Evolutionary conservation across 306 rosid genomes (phyloP).

Genomic region (Echinosophora koreensis): DNA sequence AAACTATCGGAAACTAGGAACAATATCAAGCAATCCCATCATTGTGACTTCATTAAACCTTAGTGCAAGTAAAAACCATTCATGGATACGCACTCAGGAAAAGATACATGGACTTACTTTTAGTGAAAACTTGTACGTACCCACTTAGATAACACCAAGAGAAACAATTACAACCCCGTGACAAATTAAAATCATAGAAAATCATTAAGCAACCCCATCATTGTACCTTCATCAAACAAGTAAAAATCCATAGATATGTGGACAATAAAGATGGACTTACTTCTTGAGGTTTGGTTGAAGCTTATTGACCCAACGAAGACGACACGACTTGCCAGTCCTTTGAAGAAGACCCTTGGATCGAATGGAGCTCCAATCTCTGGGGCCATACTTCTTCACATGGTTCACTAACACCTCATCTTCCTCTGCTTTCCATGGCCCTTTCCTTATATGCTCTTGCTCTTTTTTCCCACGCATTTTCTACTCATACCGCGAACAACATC

Average conservation of each 20-base stretch:
- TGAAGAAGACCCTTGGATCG: slow-evolving; percentile 96
- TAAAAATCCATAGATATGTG: not conserved
- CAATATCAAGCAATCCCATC: not conserved
- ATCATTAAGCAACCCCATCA: not conserved
- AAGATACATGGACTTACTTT: no score
- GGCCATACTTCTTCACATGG: slow-evolving; percentile 81
- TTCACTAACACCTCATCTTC: slow-evolving; percentile 76
- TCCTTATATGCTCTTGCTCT: slow-evolving; percentile 63
- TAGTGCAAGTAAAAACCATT: not conserved
- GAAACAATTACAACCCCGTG: not conserved
- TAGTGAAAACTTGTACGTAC: not conserved
- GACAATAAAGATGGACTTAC: slow-evolving; percentile 45
- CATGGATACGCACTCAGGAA: not conserved
- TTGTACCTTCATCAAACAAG: slow-evolving; percentile 12
- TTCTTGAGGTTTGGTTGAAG: slow-evolving; percentile 90
- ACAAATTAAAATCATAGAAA: no score
- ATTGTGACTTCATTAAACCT: slow-evolving; percentile 6
- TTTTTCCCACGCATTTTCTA: slow-evolving; percentile 63
- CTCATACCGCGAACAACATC: not conserved
- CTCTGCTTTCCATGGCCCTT: slow-evolving; percentile 88
- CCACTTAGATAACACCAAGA: slow-evolving; percentile 44
- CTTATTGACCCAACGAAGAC: slow-evolving; percentile 98
- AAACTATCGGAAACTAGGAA: not conserved
- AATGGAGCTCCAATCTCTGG: slow-evolving; percentile 99
- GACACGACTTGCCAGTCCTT: slow-evolving; percentile 91